A percentile compares a stretch with the other conserved stretches of the same genome.
phyloP scores from a whole-genome alignment of 1,284 basidiomycete genomes.

The Boletus smithii region DNA sequence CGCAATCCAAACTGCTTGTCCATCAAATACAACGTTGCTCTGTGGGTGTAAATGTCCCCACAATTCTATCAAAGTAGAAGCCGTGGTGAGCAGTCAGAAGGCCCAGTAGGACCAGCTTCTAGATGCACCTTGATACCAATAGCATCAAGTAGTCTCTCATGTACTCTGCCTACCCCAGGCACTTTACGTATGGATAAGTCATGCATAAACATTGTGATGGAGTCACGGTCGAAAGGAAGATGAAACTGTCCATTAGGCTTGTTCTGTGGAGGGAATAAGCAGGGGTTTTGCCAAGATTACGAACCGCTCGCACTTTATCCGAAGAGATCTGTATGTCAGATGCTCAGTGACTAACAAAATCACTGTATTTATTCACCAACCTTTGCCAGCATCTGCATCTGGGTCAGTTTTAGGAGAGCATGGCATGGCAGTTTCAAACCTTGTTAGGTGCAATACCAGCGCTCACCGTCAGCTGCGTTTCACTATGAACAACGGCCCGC shows the following conservation, averaged over 20 bases:
- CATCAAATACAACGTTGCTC: constrained; percentile 73
- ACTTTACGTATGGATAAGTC: constrained; percentile 78
- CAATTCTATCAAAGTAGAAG: constrained; percentile 65
- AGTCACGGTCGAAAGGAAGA: constrained; percentile 62
- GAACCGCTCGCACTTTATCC: constrained; percentile 58
- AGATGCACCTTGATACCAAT: constrained; percentile 73
- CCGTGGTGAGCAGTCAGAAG: constrained; percentile 2
- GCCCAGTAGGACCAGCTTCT: background rate
- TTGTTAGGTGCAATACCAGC: constrained; percentile 91
- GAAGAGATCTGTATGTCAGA: constrained; percentile 73
- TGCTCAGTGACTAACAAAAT: constrained; percentile 1
- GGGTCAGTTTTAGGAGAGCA: constrained; percentile 19
- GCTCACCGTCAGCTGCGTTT: constrained; percentile 87
- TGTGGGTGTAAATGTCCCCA: constrained; percentile 77
- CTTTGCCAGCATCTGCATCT: constrained; percentile 70
- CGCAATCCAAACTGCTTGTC: constrained; percentile 80
- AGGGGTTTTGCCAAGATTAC: background rate
- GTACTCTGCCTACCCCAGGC: constrained; percentile 85
- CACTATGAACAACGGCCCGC: constrained; percentile 64
- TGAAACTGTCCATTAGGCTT: constrained; percentile 92
- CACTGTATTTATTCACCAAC: constrained; percentile 35
- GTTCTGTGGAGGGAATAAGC: constrained; percentile 50
- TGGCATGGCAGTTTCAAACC: constrained; percentile 37
- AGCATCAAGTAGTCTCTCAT: constrained; percentile 81
- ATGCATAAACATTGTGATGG: constrained; percentile 71